phyloP scores from a whole-genome alignment of 176 grass and related monocot species.

The Musa acuminata region DNA sequence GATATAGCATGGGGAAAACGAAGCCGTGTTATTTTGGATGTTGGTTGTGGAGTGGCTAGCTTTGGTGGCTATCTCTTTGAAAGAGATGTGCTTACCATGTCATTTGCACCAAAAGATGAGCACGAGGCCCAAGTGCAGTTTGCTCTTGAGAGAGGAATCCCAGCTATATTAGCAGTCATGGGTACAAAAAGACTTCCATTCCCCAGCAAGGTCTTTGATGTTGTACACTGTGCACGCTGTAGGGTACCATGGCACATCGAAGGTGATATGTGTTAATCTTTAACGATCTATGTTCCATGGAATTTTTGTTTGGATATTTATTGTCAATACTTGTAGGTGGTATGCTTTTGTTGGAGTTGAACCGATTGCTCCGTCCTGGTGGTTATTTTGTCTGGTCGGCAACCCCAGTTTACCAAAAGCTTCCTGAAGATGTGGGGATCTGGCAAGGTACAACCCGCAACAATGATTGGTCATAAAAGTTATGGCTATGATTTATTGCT shows the following conservation, averaged over 20 bases:
- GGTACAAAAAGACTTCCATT: conserved; percentile 16
- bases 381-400: conserved; percentile 17
- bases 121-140: conserved; percentile 20
- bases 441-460: conserved; percentile 5
- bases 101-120: conserved; percentile 19
- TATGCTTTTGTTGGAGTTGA: conserved; percentile 16
- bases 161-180: conserved; percentile 14
- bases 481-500: background rate
- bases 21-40: conserved; percentile 9
- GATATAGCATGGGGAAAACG: conserved; percentile 10
- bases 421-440: conserved; percentile 6
- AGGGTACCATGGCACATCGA: conserved; percentile 21
- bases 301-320: background rate
- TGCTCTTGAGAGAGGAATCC: conserved; percentile 23
- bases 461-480: background rate
- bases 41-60: conserved; percentile 20
- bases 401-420: conserved; percentile 8
- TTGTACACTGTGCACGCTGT: conserved; percentile 15
- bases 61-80: conserved; percentile 19
- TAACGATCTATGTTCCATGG: background rate
- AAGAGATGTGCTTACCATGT: conserved; percentile 9
- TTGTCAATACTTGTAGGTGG: conserved; percentile 5
- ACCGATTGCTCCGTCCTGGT: conserved; percentile 14
- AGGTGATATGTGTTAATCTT: background rate
- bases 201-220: conserved; percentile 19